Conservation (phyloP, 1,139 yeast species). For the Candida pseudoviswanathii region DNA sequence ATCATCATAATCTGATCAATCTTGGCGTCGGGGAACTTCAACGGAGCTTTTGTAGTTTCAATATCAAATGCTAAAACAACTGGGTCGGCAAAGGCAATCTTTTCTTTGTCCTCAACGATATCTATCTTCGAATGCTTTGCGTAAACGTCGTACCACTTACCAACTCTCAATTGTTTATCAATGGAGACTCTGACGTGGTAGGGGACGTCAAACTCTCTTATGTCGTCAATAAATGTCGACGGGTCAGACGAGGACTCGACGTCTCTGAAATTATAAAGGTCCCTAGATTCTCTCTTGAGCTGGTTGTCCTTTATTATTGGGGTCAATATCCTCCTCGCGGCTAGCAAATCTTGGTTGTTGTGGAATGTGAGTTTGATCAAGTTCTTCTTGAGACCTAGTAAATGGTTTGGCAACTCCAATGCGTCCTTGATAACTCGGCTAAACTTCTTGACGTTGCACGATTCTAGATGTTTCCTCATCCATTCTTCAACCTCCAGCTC, state of each 20-base stretch:
- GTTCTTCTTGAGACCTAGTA: conserved; percentile 71
- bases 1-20: conserved; percentile 99
- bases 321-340: conserved; percentile 66
- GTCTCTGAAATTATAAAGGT: conserved; percentile 50
- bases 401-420: conserved; percentile 77
- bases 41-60: conserved; percentile 95
- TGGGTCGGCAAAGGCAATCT: conserved; percentile 95
- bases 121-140: conserved; percentile 58
- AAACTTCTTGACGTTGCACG: conserved; percentile 54
- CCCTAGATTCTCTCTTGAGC: conserved; percentile 64
- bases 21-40: conserved; percentile 91
- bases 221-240: conserved; percentile 68
- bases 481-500: conserved; percentile 78
- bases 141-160: conserved; percentile 91
- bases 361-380: conserved; percentile 73
- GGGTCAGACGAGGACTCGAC: conserved; percentile 47
- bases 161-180: conserved; percentile 82
- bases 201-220: conserved; percentile 95
- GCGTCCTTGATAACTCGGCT: conserved; percentile 72
- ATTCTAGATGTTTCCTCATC: conserved; percentile 67
- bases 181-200: conserved; percentile 95
- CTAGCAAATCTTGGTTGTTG: conserved; percentile 71
- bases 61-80: conserved; percentile 96
- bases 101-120: conserved; percentile 66
- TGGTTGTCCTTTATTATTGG: conserved; percentile 77